Conservation (phyloP, 805 yeast species). For the Wickerhamomyces chaumierensis region DNA sequence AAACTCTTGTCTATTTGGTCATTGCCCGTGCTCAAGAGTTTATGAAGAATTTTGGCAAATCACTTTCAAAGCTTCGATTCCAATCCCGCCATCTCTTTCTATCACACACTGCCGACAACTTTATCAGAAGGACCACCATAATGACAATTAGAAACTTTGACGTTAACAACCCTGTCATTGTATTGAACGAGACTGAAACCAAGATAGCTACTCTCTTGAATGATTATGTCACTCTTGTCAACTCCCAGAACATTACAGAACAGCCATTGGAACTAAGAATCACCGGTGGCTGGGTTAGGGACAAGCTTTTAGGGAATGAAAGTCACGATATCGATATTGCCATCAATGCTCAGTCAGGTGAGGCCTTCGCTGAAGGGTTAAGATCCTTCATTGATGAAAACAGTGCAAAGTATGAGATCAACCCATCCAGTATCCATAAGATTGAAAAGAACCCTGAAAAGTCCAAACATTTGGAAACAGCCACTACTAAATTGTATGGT, state of each 20-base stretch:
- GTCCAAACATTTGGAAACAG: conserved; percentile 92
- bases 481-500: conserved; percentile 78
- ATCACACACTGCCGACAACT: neutral
- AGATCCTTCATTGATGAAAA: conserved; percentile 33
- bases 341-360: conserved; percentile 75
- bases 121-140: conserved; percentile 6
- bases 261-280: conserved; percentile 49
- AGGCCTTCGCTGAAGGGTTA: conserved; percentile 65
- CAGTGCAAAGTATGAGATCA: conserved; percentile 20
- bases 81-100: neutral
- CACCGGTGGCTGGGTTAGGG: conserved; percentile 99
- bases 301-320: conserved; percentile 69
- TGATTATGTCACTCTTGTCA: conserved; percentile 22
- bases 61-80: neutral
- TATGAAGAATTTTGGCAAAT: neutral
- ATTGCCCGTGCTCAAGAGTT: too few species aligned
- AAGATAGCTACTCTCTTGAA: conserved; percentile 29
- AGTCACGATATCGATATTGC: conserved; percentile 91
- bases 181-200: conserved; percentile 29
- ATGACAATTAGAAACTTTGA: conserved; percentile 6
- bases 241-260: conserved; percentile 1
- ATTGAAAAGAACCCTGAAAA: conserved; percentile 91
- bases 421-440: conserved; percentile 47
- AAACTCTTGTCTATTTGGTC: too few species aligned
- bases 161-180: conserved; percentile 14